A percentile compares a stretch with the other conserved stretches of the same genome.
phyloP scores from a whole-genome alignment of 2,329 filamentous ascomycete genomes.

The Aspergillus fumigatiaffinis region DNA sequence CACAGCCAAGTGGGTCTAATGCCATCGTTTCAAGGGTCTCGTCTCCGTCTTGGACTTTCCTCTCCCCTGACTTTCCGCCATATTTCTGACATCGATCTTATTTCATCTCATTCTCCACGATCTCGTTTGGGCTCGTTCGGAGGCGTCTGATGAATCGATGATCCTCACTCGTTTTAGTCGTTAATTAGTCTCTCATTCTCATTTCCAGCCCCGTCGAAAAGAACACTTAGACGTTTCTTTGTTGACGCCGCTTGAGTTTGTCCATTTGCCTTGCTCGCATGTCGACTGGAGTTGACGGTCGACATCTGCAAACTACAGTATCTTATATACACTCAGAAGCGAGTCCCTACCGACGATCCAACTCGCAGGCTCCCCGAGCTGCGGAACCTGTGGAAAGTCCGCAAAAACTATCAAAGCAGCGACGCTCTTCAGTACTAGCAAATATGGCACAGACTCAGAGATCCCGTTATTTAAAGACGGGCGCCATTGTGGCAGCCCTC shows the following conservation, averaged over 20 bases:
- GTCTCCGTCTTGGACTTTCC: background rate
- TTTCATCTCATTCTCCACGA: conserved; percentile 7
- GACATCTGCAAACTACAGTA: conserved; percentile 49
- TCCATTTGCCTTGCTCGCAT: conserved; percentile 41
- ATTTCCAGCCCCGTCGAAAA: conserved; percentile 8
- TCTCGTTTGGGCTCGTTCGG: conserved; percentile 21
- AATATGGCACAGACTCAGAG: conserved; percentile 62
- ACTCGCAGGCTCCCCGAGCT: conserved; percentile 46
- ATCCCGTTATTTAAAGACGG: conserved; percentile 59
- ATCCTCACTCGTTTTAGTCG: conserved; percentile 20
- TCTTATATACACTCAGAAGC: conserved; percentile 49
- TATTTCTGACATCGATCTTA: conserved; percentile 4
- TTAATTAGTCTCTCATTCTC: conserved; percentile 19
- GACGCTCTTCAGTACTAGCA: conserved; percentile 32
- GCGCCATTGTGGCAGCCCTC: conserved; percentile 56
- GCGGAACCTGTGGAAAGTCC: conserved; percentile 44
- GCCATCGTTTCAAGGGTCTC: conserved; percentile 5
- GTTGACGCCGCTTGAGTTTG: conserved; percentile 16
- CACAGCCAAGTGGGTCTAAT: conserved; percentile 15
- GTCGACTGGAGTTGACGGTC: conserved; percentile 53
- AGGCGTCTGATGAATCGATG: conserved; percentile 28
- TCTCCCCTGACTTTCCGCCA: conserved; percentile 6
- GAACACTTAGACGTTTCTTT: conserved; percentile 8
- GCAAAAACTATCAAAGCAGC: conserved; percentile 39
- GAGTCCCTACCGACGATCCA: conserved; percentile 49